phyloP scores from a whole-genome alignment of 176 grass and related monocot genomes.

The barley (Hordeum vulgare) region MorexV3_pseudomolecules_assembly NC_058518.1:186783621-186784120 shows the following conservation, averaged over 20 bases:
- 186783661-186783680: slow-evolving; percentile 39
- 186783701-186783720: neutral
- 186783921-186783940: neutral
- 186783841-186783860: neutral
- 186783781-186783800: no score
- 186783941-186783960: neutral
- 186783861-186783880: neutral
- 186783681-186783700: slow-evolving; percentile 27
- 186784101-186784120: neutral
- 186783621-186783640: neutral
- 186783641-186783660: slow-evolving; percentile 48
- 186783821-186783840: no score
- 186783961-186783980: neutral
- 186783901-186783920: neutral
- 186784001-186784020: neutral
- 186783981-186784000: neutral
- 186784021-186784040: neutral
- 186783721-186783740: neutral
- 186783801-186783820: no score
- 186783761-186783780: no score
- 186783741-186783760: no score
- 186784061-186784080: neutral
- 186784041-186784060: neutral
- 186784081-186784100: neutral
- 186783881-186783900: neutral